phyloP scores from a whole-genome alignment of 208 protist species.

The Leishmania tarentolae region DNA sequence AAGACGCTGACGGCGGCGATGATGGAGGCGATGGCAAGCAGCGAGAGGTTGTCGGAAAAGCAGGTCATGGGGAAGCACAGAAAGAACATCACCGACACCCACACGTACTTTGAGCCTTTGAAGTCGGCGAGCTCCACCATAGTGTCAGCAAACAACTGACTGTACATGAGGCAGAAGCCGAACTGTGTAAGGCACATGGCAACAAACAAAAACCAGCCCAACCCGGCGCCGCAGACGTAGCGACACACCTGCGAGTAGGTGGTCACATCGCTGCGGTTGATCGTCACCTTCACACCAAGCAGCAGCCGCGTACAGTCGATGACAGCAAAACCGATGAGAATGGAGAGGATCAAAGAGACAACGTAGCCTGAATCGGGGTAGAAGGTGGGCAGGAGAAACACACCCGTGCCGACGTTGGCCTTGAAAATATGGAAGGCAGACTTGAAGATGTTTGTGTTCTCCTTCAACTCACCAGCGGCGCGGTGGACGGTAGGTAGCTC shows the following conservation, averaged over 20 bases:
- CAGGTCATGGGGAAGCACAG: conserved; percentile 61
- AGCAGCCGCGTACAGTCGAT: conserved; percentile 79
- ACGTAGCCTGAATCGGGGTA: conserved; percentile 80
- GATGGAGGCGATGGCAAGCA: conserved; percentile 62
- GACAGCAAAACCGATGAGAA: conserved; percentile 56
- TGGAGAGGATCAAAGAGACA: conserved; percentile 41
- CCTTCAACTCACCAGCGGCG: conserved; percentile 38
- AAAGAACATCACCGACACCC: conserved; percentile 53
- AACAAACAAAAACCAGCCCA: conserved; percentile 66
- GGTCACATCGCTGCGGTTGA: conserved; percentile 57
- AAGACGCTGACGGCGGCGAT: conserved; percentile 66
- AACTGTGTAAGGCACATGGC: conserved; percentile 83
- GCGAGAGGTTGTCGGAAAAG: conserved; percentile 62
- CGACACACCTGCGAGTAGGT: conserved; percentile 76
- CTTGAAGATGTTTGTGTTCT: conserved; percentile 72
- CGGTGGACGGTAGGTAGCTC: background rate
- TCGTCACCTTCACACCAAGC: conserved; percentile 57
- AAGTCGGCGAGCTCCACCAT: conserved; percentile 49
- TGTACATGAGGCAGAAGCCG: conserved; percentile 87
- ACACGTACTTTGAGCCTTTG: conserved; percentile 51
- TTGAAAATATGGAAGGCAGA: conserved; percentile 89
- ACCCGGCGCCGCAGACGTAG: conserved; percentile 52
- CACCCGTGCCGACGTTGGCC: conserved; percentile 84
- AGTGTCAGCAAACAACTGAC: conserved; percentile 59
- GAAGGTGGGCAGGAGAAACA: conserved; percentile 81